These are phyloP conservation scores for sorghum (Sorghum bicolor) DNA, from an alignment of 176 grass and related monocot genomes.

Conservation along the genomic window Sorghum_bicolor_NCBIv3 NC_012873.2:57477001-57477500, in stretches of 20 bases:
- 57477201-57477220: too few species aligned
- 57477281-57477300: neutral
- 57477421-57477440: neutral
- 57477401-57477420: neutral
- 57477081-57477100: too few species aligned
- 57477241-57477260: neutral
- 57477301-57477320: conserved; percentile 22
- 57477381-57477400: neutral
- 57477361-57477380: too few species aligned
- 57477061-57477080: too few species aligned
- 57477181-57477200: neutral
- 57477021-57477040: too few species aligned
- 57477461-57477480: conserved; percentile 51
- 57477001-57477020: too few species aligned
- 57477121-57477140: too few species aligned
- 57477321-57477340: neutral
- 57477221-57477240: too few species aligned
- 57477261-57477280: neutral
- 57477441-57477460: neutral
- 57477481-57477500: conserved; percentile 46
- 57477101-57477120: too few species aligned
- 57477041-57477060: too few species aligned
- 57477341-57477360: neutral
- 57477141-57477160: too few species aligned
- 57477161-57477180: too few species aligned